phyloP scores from a whole-genome alignment of 179 eudicot genomes.

The Vitellaria paradoxa region DNA sequence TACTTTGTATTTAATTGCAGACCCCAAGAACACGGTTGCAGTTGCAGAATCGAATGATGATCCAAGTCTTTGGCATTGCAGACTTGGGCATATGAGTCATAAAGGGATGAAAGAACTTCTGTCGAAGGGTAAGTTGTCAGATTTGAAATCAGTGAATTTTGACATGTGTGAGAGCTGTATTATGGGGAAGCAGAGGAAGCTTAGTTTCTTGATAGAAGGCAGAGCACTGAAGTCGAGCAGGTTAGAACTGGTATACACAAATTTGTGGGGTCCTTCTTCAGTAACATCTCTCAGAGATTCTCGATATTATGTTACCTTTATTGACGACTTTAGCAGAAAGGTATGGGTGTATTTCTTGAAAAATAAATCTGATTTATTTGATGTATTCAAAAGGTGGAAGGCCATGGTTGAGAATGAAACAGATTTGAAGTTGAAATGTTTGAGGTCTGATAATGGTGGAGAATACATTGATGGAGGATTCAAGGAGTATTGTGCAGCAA shows the following conservation, averaged over 20 bases:
- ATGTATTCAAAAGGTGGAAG: background rate
- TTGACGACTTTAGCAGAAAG: too few relatives aligned
- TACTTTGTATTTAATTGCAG: background rate
- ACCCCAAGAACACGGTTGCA: background rate
- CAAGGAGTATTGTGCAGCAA: background rate
- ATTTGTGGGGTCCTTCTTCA: too few relatives aligned
- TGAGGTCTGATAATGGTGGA: constrained; percentile 1
- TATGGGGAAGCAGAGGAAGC: too few relatives aligned
- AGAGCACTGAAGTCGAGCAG: too few relatives aligned
- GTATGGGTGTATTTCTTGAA: too few relatives aligned
- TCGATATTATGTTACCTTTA: too few relatives aligned
- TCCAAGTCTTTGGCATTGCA: background rate
- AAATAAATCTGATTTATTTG: background rate
- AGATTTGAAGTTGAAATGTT: background rate
- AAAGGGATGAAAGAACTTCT: background rate
- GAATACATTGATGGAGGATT: background rate
- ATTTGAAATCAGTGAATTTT: too few relatives aligned
- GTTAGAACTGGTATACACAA: too few relatives aligned
- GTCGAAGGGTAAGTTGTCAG: too few relatives aligned
- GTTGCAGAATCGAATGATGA: background rate
- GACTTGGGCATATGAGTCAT: constrained; percentile 4
- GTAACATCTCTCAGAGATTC: too few relatives aligned
- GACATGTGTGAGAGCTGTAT: too few relatives aligned
- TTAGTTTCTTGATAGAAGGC: too few relatives aligned
- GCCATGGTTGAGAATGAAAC: background rate